phyloP scores from a whole-genome alignment of 202 grass and related monocot species.

The Zoysia matrella region DNA sequence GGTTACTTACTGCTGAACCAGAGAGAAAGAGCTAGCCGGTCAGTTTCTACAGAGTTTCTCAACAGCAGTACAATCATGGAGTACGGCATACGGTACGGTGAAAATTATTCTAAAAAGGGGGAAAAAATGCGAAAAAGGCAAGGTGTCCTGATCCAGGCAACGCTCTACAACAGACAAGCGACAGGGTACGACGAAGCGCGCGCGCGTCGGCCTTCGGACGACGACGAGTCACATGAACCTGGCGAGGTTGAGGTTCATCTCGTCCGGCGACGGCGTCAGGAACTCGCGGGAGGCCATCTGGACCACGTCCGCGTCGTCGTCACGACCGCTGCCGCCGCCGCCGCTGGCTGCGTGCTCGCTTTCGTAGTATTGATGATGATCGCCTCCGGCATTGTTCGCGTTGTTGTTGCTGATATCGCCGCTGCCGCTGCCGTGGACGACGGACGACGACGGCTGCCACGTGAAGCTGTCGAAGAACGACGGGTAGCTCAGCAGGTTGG shows the following conservation, averaged over 20 bases:
- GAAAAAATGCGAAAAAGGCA: no score
- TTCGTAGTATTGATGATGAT: neutral
- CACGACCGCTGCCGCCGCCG: neutral
- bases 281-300: conserved; percentile 58
- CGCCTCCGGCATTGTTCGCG: neutral
- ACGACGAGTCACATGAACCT: neutral
- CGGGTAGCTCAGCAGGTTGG: conserved; percentile 21
- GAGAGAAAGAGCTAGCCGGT: no score
- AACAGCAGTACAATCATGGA: no score
- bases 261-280: conserved; percentile 28
- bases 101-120: no score
- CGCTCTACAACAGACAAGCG: no score
- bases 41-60: no score
- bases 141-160: no score
- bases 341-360: neutral
- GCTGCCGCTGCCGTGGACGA: neutral
- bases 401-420: no score
- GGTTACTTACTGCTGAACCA: no score
- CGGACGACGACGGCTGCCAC: neutral
- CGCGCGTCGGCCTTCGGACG: no score
- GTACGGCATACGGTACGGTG: no score
- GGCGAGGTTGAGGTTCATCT: conserved; percentile 36
- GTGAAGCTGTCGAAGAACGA: conserved; percentile 2
- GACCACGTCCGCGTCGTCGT: conserved; percentile 36
- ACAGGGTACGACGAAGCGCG: neutral